phyloP scores from a whole-genome alignment of 345 rosid genomes.

The Euphorbia tirucalli region DNA sequence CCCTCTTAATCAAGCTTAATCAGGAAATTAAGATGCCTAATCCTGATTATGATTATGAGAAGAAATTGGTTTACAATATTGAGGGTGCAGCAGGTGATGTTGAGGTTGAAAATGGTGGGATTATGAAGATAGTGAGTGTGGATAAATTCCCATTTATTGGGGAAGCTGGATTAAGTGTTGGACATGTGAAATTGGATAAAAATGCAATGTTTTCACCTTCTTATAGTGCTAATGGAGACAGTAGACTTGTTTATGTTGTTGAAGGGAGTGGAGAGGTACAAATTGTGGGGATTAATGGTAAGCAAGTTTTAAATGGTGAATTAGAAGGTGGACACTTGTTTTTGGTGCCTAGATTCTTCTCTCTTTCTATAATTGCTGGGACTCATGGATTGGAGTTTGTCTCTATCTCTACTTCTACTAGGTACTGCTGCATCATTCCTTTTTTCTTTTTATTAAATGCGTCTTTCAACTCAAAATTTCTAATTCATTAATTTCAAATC shows the following conservation, averaged over 20 bases:
- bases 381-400: conserved; percentile 24
- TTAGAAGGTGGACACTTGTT: conserved; percentile 29
- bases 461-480: too few species aligned
- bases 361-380: conserved; percentile 13
- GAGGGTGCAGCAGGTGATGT: conserved; percentile 12
- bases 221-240: not conserved
- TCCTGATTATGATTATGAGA: not conserved
- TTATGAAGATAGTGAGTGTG: conserved; percentile 6
- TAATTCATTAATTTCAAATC: too few species aligned
- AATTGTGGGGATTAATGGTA: conserved; percentile 28
- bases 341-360: conserved; percentile 32
- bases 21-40: conserved; percentile 9
- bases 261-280: conserved; percentile 30
- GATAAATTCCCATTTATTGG: conserved; percentile 21
- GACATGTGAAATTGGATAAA: conserved; percentile 10
- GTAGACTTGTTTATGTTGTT: conserved; percentile 12
- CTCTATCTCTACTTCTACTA: conserved; percentile 14
- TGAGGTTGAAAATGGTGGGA: conserved; percentile 20
- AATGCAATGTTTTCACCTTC: conserved; percentile 28
- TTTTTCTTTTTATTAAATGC: too few species aligned
- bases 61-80: conserved; percentile 17
- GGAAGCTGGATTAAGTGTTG: conserved; percentile 24
- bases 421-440: too few species aligned
- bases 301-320: conserved; percentile 17
- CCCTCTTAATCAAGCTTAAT: conserved; percentile 26